Conservation (phyloP, 1,284 basidiomycete species). For the Takashimella koratensis region DNA sequence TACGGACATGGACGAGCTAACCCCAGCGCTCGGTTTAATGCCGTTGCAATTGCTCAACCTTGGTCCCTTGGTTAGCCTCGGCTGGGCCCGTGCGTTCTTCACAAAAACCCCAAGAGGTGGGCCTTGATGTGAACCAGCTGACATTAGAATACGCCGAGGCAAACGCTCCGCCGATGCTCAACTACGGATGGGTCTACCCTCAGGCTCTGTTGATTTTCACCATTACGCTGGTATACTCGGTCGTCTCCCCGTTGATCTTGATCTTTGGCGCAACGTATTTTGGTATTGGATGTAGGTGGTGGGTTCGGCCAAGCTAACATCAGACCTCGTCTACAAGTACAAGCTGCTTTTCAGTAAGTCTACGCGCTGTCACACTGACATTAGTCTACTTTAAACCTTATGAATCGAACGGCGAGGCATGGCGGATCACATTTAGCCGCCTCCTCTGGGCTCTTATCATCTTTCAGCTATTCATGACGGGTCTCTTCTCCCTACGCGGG, state of each 20-base stretch:
- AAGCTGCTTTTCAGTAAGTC: slow-evolving; percentile 83
- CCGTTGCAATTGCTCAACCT: slow-evolving; percentile 89
- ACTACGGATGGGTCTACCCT: slow-evolving; percentile 87
- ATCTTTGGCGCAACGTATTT: slow-evolving; percentile 95
- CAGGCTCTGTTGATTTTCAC: slow-evolving; percentile 94
- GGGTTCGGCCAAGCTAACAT: neutral
- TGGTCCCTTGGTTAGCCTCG: slow-evolving; percentile 72
- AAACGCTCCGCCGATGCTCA: slow-evolving; percentile 95
- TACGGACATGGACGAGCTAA: neutral
- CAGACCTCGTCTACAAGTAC: slow-evolving; percentile 91
- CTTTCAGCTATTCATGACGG: slow-evolving; percentile 85
- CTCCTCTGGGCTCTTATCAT: slow-evolving; percentile 84
- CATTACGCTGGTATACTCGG: slow-evolving; percentile 88
- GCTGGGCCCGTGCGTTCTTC: slow-evolving; percentile 65
- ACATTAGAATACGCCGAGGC: slow-evolving; percentile 81
- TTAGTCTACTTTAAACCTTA: slow-evolving; percentile 50
- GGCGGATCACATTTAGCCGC: slow-evolving; percentile 85
- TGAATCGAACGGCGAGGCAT: slow-evolving; percentile 54
- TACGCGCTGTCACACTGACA: slow-evolving; percentile 1
- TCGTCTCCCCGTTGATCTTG: slow-evolving; percentile 89
- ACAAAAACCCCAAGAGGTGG: slow-evolving; percentile 78
- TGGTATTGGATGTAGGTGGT: slow-evolving; percentile 64
- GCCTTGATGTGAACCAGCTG: slow-evolving; percentile 17
- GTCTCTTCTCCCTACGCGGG: slow-evolving; percentile 77
- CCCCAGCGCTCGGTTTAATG: slow-evolving; percentile 79